These are phyloP conservation scores for Fusarium torulosum DNA, from an alignment of 2,329 filamentous ascomycete species.

Conservation along the genomic window DNA sequence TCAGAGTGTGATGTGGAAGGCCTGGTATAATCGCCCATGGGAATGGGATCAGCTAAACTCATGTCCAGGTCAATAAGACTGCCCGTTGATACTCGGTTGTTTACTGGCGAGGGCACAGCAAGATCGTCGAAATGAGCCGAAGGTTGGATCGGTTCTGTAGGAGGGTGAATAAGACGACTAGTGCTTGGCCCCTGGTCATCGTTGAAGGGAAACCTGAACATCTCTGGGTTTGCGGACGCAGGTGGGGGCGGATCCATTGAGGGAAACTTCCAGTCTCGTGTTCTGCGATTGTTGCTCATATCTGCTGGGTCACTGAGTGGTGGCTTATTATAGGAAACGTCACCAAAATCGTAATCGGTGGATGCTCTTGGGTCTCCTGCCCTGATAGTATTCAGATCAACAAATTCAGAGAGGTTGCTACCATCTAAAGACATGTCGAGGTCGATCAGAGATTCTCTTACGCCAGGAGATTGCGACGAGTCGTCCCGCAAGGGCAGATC, in stretches of 20 bases:
- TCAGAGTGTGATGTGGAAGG: conserved; percentile 73
- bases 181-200: conserved; percentile 50
- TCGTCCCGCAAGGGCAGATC: conserved; percentile 72
- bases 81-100: conserved; percentile 59
- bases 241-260: conserved; percentile 62
- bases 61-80: conserved; percentile 68
- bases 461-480: conserved; percentile 60
- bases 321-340: conserved; percentile 60
- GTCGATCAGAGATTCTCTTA: conserved; percentile 75
- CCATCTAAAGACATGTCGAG: conserved; percentile 71
- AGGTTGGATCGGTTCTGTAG: conserved; percentile 63
- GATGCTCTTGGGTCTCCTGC: conserved; percentile 61
- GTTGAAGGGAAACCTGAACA: conserved; percentile 64
- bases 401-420: conserved; percentile 68
- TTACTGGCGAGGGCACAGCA: conserved; percentile 52
- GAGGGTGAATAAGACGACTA: conserved; percentile 63
- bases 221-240: conserved; percentile 65
- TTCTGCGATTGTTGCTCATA: conserved; percentile 63
- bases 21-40: conserved; percentile 60
- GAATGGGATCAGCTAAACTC: conserved; percentile 64
- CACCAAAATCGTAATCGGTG: conserved; percentile 64
- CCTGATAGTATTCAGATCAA: conserved; percentile 71
- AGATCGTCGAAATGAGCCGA: conserved; percentile 59
- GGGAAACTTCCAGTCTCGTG: conserved; percentile 71
- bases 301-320: conserved; percentile 71